Percentiles rank a stretch among this genome's conserved stretches.
phyloP scores from a whole-genome alignment of 176 grass and related monocot genomes.

The Oropetium thomaeum region DNA sequence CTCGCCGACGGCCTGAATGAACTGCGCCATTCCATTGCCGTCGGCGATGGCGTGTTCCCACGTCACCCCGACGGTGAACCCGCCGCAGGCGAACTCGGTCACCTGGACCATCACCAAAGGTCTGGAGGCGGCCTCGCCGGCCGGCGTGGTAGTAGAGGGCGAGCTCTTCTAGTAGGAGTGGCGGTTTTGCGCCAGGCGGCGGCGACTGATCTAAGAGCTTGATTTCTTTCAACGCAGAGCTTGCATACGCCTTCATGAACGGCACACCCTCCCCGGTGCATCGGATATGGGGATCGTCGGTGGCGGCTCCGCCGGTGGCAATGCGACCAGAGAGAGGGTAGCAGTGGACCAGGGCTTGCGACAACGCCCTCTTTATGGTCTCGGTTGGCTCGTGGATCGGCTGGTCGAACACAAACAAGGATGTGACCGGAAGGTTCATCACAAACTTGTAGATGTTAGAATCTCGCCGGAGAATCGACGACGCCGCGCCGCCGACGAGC shows the following conservation, averaged over 20 bases:
- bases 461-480: too few relatives aligned
- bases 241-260: conserved; percentile 20
- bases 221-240: conserved; percentile 18
- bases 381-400: not conserved
- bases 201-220: too few relatives aligned
- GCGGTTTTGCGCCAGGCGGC: too few relatives aligned
- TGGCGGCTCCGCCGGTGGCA: too few relatives aligned
- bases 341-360: conserved; percentile 34
- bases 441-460: too few relatives aligned
- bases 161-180: too few relatives aligned
- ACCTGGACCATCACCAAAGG: conserved; percentile 28
- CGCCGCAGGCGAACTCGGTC: conserved; percentile 39
- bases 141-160: not conserved
- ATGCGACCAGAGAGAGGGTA: conserved; percentile 39
- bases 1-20: conserved; percentile 30
- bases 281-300: too few relatives aligned
- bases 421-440: not conserved
- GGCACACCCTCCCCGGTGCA: conserved; percentile 29
- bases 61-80: conserved; percentile 14
- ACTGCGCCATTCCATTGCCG: conserved; percentile 23
- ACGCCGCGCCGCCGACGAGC: too few relatives aligned
- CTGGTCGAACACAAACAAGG: conserved; percentile 24
- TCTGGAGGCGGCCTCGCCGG: too few relatives aligned
- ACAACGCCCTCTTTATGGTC: conserved; percentile 12
- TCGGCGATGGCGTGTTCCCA: conserved; percentile 31